Evolutionary conservation across 73 alveolate species (phyloP).

Genomic region (Durusdinium trenchii): DNA sequence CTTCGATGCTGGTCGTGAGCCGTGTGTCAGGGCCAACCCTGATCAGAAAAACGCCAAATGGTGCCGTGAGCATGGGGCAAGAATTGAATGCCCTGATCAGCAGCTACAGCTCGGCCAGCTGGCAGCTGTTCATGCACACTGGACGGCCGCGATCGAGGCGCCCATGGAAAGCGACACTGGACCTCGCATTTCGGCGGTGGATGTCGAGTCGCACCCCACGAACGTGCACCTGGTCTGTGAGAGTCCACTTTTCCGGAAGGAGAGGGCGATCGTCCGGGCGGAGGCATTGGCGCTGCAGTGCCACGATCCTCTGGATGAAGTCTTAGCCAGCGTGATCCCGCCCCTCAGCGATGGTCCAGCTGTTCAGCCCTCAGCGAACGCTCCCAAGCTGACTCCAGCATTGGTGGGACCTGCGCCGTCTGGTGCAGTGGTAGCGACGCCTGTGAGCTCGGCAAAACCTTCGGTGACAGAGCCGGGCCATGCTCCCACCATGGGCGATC

Average conservation of each 20-base stretch:
- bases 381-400: neutral
- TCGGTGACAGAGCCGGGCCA: neutral
- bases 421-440: neutral
- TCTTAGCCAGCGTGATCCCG: neutral
- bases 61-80: neutral
- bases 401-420: neutral
- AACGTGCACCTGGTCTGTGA: neutral
- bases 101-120: neutral
- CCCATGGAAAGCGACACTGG: neutral
- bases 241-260: neutral
- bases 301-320: neutral
- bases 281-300: constrained; percentile 9
- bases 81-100: constrained; percentile 26
- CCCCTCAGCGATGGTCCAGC: neutral
- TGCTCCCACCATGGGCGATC: too few relatives aligned
- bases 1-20: neutral
- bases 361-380: neutral
- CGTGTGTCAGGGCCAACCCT: neutral
- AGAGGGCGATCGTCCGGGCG: neutral
- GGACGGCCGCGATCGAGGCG: neutral
- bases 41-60: neutral
- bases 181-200: neutral
- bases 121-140: constrained; percentile 11
- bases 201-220: neutral
- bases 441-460: neutral